Percentiles rank a stretch among this genome's conserved stretches.
phyloP scores from a whole-genome alignment of 345 rosid genomes.

The Erucastrum elatum region DNA sequence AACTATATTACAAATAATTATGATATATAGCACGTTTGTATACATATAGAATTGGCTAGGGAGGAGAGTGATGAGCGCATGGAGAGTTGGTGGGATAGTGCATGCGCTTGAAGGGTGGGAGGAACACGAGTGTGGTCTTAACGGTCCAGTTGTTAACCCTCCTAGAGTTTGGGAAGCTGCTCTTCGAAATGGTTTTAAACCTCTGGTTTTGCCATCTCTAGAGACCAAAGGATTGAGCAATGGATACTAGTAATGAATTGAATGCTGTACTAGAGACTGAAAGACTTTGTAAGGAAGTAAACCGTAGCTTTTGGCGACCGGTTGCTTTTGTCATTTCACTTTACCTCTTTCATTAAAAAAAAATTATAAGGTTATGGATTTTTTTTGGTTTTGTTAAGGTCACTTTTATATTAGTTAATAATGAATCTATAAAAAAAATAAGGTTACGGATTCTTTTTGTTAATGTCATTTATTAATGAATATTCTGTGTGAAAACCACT shows the following conservation, averaged over 20 bases:
- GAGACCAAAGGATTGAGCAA: constrained; percentile 18
- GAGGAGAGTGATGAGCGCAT: constrained; percentile 80
- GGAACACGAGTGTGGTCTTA: constrained; percentile 60
- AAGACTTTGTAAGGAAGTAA: not conserved
- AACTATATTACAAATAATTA: not conserved
- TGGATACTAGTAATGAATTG: not conserved
- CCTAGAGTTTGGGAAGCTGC: constrained; percentile 60
- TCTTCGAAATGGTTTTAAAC: constrained; percentile 60
- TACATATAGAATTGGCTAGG: constrained; percentile 62
- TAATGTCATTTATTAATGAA: not conserved
- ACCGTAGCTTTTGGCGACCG: not conserved
- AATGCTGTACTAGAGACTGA: not conserved
- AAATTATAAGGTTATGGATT: not conserved
- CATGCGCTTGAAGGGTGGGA: constrained; percentile 67
- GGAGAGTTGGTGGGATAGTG: constrained; percentile 64
- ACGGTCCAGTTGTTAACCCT: constrained; percentile 35
- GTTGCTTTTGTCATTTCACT: not conserved
- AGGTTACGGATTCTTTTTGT: not conserved
- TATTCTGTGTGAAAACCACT: not conserved
- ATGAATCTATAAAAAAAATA: not conserved
- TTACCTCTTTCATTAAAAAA: not conserved
- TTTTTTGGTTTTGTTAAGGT: not conserved
- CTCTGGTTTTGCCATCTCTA: constrained; percentile 37
- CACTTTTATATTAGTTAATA: not conserved
- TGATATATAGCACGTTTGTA: not conserved